A percentile compares a stretch with the other conserved stretches of the same genome.
Conservation (phyloP, 768 basidiomycete genomes). For the Russula sp. region DNA sequence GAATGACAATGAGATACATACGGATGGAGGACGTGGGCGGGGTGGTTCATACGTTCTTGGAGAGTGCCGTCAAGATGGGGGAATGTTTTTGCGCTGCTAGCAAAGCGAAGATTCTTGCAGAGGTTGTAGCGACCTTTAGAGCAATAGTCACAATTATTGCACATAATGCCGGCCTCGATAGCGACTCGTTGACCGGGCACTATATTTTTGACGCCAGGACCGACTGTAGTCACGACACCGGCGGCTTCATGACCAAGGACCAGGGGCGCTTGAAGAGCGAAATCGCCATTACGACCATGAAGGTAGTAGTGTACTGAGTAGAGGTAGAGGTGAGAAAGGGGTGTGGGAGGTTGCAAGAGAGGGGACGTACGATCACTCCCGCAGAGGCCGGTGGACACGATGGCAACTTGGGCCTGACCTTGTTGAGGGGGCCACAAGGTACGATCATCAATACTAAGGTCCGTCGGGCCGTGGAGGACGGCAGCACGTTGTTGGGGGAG, state of each 20-base stretch:
- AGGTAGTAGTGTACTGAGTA: constrained; percentile 80
- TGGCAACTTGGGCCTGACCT: constrained; percentile 73
- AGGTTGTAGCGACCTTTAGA: constrained; percentile 83
- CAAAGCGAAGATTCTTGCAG: constrained; percentile 86
- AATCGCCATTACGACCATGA: constrained; percentile 89
- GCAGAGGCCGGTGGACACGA: constrained; percentile 84
- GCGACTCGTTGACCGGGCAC: constrained; percentile 82
- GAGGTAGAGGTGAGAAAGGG: not conserved
- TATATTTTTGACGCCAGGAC: constrained; percentile 58
- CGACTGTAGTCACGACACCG: constrained; percentile 82
- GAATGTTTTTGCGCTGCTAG: constrained; percentile 82
- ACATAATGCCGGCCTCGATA: constrained; percentile 90
- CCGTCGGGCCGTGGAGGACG: constrained; percentile 78
- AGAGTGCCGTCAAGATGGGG: constrained; percentile 93
- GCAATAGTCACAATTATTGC: constrained; percentile 68
- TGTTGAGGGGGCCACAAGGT: constrained; percentile 62
- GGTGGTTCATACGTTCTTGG: constrained; percentile 84
- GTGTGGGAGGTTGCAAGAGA: not conserved
- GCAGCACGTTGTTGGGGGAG: constrained; percentile 59
- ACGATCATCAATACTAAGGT: constrained; percentile 76
- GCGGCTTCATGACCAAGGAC: constrained; percentile 92
- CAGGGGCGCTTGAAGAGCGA: constrained; percentile 77
- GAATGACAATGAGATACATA: constrained; percentile 36
- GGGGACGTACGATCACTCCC: constrained; percentile 66
- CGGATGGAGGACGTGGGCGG: constrained; percentile 81